Base-by-base conservation (phyloP, 2,329 filamentous ascomycete genomes). In the Paramyrothecium sp. region DNA sequence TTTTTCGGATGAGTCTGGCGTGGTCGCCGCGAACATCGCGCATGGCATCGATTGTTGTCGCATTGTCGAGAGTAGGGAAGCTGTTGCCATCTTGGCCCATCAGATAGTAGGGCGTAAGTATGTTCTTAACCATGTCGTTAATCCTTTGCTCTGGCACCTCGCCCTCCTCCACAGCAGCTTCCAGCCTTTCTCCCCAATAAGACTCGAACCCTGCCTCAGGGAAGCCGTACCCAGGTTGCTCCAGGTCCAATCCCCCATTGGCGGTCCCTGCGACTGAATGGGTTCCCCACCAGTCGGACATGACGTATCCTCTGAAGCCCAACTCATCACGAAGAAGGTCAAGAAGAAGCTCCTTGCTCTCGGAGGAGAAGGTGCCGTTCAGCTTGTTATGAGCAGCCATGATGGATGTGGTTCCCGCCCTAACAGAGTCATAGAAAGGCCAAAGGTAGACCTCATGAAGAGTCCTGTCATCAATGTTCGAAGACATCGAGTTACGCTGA, bases 301-400 rank as follows among this genome's bases (percentile, higher is more conserved):
- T 84, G 13, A 90, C 82, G 75, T 86, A 63, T 1, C 89, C 89
- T 62, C 89, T 87, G 64, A 91, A 91, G 0, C 86, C 87, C 34
- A 91, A 75, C 69, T 91, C 88, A 41, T 88, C 86, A 63, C 91
- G 91, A 10, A 91, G 74, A 1, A 91, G 73, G 0, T 83, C 85
- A 63, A 89, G 91, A 54, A 89, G 78, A 3, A 86, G 73, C 63
- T 86, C 85, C 63, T 83, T 84, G 65, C 90, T 90, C 60, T 87
- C 84, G 57, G 83, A 88, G 20, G 79, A 78, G 16, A 86, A 83
- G 2, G 83, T 85, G 54, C 84, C 82, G 64, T 89, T 89, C 55
- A 88, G 76, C 74, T 83, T 83, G 66, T 90, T 88, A 63, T 96
- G 96, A 2, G 85, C 84, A 68, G 90, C 92, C 91, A 96, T 96